Percentiles rank a stretch among this genome's conserved stretches.
These are phyloP conservation scores for Aspergillus latus DNA, from an alignment of 2,329 filamentous ascomycete species.

Conservation along the genomic window DNA sequence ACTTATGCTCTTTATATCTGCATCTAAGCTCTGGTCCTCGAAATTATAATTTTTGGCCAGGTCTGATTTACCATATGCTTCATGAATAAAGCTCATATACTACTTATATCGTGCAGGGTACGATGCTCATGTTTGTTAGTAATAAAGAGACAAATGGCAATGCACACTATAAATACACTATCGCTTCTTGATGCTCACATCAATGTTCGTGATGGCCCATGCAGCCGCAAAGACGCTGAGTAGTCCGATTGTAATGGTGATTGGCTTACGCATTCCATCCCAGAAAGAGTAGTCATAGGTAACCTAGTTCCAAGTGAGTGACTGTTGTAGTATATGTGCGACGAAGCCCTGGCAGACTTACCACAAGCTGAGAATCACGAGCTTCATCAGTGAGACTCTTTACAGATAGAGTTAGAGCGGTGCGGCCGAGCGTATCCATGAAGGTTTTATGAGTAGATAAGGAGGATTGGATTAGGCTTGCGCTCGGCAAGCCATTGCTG, in stretches of 20 bases:
- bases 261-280: conserved; percentile 78
- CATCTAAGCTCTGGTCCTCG: neutral
- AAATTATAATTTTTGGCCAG: neutral
- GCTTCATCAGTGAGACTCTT: conserved; percentile 89
- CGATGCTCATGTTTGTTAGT: conserved; percentile 8
- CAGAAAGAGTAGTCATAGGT: conserved; percentile 80
- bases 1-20: neutral
- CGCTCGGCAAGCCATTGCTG: conserved; percentile 67
- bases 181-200: conserved; percentile 73
- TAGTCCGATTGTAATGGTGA: conserved; percentile 73
- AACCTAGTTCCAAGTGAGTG: conserved; percentile 45
- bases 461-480: conserved; percentile 52
- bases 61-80: neutral
- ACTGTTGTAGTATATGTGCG: neutral
- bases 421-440: conserved; percentile 89
- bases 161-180: conserved; percentile 26
- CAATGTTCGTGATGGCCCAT: conserved; percentile 74
- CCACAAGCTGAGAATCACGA: conserved; percentile 76
- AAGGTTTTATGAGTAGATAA: conserved; percentile 76
- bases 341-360: conserved; percentile 30
- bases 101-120: neutral
- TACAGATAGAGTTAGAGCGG: conserved; percentile 74
- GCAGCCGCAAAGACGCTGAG: conserved; percentile 71
- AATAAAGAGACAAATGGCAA: conserved; percentile 4
- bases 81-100: neutral